Conservation (phyloP, 257 asterid species). For the Solanum etuberosum region DNA sequence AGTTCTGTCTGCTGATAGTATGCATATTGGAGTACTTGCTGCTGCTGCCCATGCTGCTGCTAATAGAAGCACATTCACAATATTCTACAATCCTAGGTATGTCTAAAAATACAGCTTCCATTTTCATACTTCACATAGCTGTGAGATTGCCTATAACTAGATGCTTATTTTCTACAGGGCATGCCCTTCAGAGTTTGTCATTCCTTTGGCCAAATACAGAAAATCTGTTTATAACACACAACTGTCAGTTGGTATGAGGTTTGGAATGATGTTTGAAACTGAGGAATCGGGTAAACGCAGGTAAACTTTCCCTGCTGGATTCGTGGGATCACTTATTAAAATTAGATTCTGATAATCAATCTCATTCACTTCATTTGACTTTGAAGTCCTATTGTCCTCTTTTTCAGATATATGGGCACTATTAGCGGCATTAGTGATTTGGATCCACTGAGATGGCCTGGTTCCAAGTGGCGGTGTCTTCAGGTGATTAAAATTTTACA, state of each 20-base stretch:
- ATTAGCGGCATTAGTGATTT: slow-evolving; percentile 61
- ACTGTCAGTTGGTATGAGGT: slow-evolving; percentile 81
- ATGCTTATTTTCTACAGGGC: slow-evolving; percentile 42
- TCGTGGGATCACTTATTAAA: not conserved
- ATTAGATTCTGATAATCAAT: not conserved
- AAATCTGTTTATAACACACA: slow-evolving; percentile 67
- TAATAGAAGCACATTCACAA: slow-evolving; percentile 66
- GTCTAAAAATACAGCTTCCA: not conserved
- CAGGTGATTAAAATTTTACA: slow-evolving; percentile 35
- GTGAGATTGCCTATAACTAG: not conserved
- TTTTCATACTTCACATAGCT: not conserved
- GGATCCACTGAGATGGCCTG: slow-evolving; percentile 94
- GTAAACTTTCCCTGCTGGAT: slow-evolving; percentile 10
- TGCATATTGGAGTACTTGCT: slow-evolving; percentile 98
- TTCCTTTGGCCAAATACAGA: slow-evolving; percentile 62
- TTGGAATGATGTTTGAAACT: slow-evolving; percentile 97
- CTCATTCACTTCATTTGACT: not conserved
- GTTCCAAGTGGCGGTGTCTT: slow-evolving; percentile 92
- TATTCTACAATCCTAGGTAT: slow-evolving; percentile 93
- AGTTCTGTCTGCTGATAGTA: slow-evolving; percentile 93
- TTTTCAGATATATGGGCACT: slow-evolving; percentile 79
- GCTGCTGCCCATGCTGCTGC: slow-evolving; percentile 99
- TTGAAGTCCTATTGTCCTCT: not conserved
- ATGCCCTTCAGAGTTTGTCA: slow-evolving; percentile 85
- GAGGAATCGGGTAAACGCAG: slow-evolving; percentile 94